Percentiles rank a stretch among this genome's conserved stretches.
Conservation (phyloP, 306 rosid genomes). For the Cicer cuneatum region DNA sequence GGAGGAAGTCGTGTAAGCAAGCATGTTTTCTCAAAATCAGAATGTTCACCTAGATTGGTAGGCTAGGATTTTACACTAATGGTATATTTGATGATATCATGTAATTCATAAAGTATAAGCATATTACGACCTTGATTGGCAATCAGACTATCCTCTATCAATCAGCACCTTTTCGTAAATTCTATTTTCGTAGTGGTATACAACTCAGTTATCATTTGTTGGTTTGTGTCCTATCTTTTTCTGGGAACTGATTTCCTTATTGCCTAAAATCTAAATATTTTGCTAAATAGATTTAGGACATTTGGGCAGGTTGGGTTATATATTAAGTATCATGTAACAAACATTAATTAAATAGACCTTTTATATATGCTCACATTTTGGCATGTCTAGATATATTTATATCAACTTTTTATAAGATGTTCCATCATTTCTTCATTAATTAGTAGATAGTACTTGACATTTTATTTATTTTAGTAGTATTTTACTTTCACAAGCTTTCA, state of each 20-base stretch:
- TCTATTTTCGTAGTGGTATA: constrained; percentile 12
- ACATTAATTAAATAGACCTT: background rate
- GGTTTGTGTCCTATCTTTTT: background rate
- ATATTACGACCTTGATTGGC: constrained; percentile 20
- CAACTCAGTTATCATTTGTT: background rate
- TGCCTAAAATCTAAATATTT: background rate
- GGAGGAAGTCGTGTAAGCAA: constrained; percentile 19
- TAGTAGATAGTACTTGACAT: background rate
- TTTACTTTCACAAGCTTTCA: background rate
- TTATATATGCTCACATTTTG: constrained; percentile 5
- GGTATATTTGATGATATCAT: constrained; percentile 11
- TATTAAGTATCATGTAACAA: background rate
- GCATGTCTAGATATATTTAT: background rate
- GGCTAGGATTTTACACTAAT: constrained; percentile 16
- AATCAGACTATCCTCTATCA: background rate
- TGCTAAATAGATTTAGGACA: background rate
- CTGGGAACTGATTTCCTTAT: constrained; percentile 1
- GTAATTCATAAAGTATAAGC: background rate
- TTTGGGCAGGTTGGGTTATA: background rate
- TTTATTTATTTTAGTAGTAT: constrained; percentile 26
- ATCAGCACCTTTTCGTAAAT: background rate
- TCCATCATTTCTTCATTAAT: background rate
- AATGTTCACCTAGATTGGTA: constrained; percentile 5
- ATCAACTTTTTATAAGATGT: background rate
- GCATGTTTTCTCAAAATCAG: constrained; percentile 25